Percentiles rank a stretch among this genome's conserved stretches.
Conservation (phyloP, 371 early-diverging fungal genomes). For the Mortierella sp. region DNA sequence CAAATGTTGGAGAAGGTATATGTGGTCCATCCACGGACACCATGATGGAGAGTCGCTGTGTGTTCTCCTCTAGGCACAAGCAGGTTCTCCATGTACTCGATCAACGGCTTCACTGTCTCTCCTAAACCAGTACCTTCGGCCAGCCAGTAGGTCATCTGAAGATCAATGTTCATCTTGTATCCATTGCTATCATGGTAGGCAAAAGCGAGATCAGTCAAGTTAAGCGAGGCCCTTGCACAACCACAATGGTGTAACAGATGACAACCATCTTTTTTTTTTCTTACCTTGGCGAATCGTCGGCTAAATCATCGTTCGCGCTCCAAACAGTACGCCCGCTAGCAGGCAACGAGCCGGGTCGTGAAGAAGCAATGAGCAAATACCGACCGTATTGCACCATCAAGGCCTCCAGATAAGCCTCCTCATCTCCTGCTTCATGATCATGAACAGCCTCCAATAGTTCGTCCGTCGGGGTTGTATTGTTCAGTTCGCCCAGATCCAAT, state of each 20-base stretch:
- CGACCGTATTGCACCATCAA: constrained; percentile 41
- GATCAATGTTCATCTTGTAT: constrained; percentile 44
- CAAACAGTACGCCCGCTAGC: constrained; percentile 22
- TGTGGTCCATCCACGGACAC: constrained; percentile 42
- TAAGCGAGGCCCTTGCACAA: background rate
- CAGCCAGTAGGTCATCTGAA: constrained; percentile 54
- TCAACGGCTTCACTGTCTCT: constrained; percentile 40
- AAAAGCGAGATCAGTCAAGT: background rate
- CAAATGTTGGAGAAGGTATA: constrained; percentile 46
- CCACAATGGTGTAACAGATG: background rate
- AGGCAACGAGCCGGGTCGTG: constrained; percentile 40
- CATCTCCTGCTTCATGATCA: constrained; percentile 1
- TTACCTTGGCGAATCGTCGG: constrained; percentile 25
- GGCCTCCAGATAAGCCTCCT: constrained; percentile 32
- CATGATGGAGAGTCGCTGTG: constrained; percentile 28
- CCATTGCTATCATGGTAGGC: constrained; percentile 16
- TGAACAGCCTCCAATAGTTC: constrained; percentile 25
- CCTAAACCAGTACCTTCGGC: constrained; percentile 43
- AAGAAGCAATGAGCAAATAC: constrained; percentile 39
- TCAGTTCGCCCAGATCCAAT: constrained; percentile 16
- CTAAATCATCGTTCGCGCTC: constrained; percentile 2
- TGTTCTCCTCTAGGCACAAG: constrained; percentile 39
- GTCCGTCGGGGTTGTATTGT: constrained; percentile 25
- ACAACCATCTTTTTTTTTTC: too few species aligned
- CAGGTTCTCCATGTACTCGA: constrained; percentile 47